Conservation (phyloP, 2,329 filamentous ascomycete species). For the Xylaria digitata region DNA sequence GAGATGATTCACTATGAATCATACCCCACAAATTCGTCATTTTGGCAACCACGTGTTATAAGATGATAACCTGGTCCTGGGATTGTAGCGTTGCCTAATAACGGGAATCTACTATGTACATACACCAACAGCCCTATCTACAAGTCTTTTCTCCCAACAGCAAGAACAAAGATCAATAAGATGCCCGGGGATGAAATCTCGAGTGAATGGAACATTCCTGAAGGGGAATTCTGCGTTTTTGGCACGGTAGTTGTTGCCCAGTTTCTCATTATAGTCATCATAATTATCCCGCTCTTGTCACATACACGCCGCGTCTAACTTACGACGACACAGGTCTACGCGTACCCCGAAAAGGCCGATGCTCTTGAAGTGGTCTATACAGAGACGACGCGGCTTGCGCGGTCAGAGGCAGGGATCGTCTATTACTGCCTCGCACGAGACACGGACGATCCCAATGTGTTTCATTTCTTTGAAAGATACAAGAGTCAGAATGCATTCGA, state of each 20-base stretch:
- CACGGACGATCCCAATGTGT: conserved; percentile 46
- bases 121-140: not conserved
- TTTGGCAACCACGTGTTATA: too few relatives aligned
- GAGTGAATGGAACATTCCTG: conserved; percentile 38
- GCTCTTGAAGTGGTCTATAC: conserved; percentile 49
- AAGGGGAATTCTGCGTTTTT: conserved; percentile 46
- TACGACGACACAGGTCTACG: conserved; percentile 42
- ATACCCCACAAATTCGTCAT: too few relatives aligned
- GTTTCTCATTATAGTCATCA: not conserved
- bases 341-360: conserved; percentile 49
- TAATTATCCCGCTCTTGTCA: not conserved
- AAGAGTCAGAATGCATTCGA: conserved; percentile 47
- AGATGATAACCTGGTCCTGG: too few relatives aligned
- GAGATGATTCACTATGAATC: not conserved
- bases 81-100: not conserved
- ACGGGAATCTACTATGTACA: too few relatives aligned
- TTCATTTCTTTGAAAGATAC: conserved; percentile 52
- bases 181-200: conserved; percentile 1
- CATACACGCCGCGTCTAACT: not conserved
- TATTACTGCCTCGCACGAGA: conserved; percentile 49
- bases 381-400: conserved; percentile 46
- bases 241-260: conserved; percentile 37
- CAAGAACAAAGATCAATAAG: not conserved
- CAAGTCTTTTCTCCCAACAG: too few relatives aligned
- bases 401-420: conserved; percentile 46